These are phyloP conservation scores for Quambalaria eucalypti DNA, from an alignment of 1,284 basidiomycete species.

Conservation along the genomic window DNA sequence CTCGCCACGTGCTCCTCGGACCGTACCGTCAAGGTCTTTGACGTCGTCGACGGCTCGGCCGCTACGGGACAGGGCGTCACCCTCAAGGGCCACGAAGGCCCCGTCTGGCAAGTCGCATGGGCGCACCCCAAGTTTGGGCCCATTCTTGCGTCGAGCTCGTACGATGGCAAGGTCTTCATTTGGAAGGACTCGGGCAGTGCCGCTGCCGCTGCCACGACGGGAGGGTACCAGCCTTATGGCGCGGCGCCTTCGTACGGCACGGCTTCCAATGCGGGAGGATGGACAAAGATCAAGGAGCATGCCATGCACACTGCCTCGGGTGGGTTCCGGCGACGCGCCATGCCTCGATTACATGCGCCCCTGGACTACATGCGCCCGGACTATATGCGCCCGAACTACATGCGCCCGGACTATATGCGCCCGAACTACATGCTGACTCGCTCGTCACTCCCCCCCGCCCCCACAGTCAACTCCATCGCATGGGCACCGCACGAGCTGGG, in stretches of 20 bases:
- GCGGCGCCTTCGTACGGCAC: conserved; percentile 15
- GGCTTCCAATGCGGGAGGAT: conserved; percentile 48
- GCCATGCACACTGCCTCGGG: conserved; percentile 86
- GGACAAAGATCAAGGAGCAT: conserved; percentile 95
- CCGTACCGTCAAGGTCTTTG: conserved; percentile 88
- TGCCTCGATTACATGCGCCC: too few relatives aligned
- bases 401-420: too few relatives aligned
- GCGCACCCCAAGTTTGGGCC: conserved; percentile 85
- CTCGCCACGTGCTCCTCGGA: conserved; percentile 95
- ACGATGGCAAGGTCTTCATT: conserved; percentile 94
- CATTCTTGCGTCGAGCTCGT: conserved; percentile 92
- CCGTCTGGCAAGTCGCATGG: conserved; percentile 99
- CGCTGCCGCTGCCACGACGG: conserved; percentile 51
- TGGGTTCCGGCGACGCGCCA: too few relatives aligned
- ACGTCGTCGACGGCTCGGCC: conserved; percentile 78
- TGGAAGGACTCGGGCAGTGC: conserved; percentile 73
- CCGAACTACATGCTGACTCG: background rate
- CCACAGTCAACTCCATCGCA: conserved; percentile 82
- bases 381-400: too few relatives aligned
- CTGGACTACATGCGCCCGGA: too few relatives aligned
- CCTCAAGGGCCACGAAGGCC: conserved; percentile 65
- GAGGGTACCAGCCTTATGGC: conserved; percentile 35
- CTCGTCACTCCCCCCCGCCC: background rate
- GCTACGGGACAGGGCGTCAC: conserved; percentile 51
- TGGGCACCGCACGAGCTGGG: conserved; percentile 98